Base-by-base conservation (phyloP, 345 rosid species). In the Lepidium sativum region DNA sequence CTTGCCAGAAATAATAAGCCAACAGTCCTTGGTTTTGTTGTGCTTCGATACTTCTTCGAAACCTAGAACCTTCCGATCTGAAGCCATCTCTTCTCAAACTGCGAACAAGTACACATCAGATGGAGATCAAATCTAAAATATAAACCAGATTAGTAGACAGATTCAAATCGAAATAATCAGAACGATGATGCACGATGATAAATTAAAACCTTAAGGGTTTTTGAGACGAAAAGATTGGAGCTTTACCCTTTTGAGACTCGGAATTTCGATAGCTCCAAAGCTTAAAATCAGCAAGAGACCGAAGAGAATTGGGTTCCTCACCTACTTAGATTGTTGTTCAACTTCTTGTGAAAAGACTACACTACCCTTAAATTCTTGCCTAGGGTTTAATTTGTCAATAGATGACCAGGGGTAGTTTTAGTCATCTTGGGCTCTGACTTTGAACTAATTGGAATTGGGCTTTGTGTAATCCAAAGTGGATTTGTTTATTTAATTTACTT, bases 1-100 rank as follows among this genome's bases (percentile, higher is more conserved):
- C 97, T 94, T 94, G 31, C 88, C 95, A 43, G 88, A 69, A 35
- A 94, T 83, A 44, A 94, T 63, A 65, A 94, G 84, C 99, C 99
- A 94, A 59, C 99, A 94, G 76, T 94, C 99, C 71, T 94, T 81
- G 51, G 64, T 83, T 69, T 82, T 57, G 86, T 83, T 82, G 92
- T 94, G 99, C 77, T 68, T 44, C 9, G 82, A 75, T 34, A 94
- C 95, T 75, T 89, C 95, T 57, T 89, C 96, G 47, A 87, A 94
- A 5, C 4, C 2, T 58, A 77, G 77, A 44, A 81, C 61, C 80
- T 87, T 92, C 45, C 72, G 83, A 33, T 73, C 72, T 66, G 98
- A 74, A 65, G 84, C 88, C 98, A 92, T 89, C 67, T 70, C 70
- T 59, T 17, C 72, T 16, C 48, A 45, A 55, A 9, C 77, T 62